Evolutionary conservation across 2,329 filamentous ascomycete genomes (phyloP), one percentile per base, ranked within the genome.

Genomic region (Capronia americana): DNA sequence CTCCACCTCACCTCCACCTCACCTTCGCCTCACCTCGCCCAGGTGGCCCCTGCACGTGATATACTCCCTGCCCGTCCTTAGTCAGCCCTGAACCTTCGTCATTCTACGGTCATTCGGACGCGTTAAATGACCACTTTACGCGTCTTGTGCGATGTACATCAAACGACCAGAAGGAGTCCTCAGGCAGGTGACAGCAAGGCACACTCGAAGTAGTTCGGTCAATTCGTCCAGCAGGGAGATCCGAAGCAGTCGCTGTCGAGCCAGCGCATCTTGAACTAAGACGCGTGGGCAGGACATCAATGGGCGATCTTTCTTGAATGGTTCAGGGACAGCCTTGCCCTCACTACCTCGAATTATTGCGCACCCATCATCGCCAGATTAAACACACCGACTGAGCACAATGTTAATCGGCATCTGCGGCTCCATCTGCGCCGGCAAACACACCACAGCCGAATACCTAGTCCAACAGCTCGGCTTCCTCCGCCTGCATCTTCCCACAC

Each of bases 401-500:
- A 88, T 90, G 78, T 75, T 84, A 58, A 79, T 85, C 68, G 83
- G 83, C 26, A 74, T 85, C 67, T 84, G 82, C 73, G 83, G 83
- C 77, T 79, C 92, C 75, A 94, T 97, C 74, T 98, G 93, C 81
- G 89, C 94, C 57, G 95, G 95, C 74, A 98, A 97, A 82, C 89
- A 88, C 76, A 92, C 92, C 10, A 92, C 98, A 70, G 93, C 93
- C 65, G 87, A 92, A 62, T 97, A 96, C 77, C 87, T 99, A 8
- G 87, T 93, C 70, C 86, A 93, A 70, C 87, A 93, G 70, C 91
- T 97, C 78, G 88, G 87, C 68, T 99, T 98, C 80, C 88, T 86
- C 67, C 87, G 87, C 55, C 85, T 97, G 64, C 84, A 87, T 73
- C 83, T 97, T 32, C 78, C 76, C 48, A 76, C 70, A 38, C 51